Conservation (phyloP, 2,329 filamentous ascomycete species). For the Beauveria sp. region DNA sequence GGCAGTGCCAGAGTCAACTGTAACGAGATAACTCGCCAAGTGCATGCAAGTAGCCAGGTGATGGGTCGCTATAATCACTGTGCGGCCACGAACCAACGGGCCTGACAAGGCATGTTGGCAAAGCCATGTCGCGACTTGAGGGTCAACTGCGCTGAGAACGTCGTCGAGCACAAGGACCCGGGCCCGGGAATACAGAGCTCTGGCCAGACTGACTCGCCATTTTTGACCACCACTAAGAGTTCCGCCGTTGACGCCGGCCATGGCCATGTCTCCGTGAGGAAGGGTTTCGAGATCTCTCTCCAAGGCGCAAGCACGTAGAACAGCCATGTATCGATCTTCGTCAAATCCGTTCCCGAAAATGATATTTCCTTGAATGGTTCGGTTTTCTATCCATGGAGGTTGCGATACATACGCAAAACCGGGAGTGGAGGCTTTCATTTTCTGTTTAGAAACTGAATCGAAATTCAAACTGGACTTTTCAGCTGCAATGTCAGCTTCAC, state of each 20-base stretch:
- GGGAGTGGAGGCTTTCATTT: constrained; percentile 54
- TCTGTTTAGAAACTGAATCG: constrained; percentile 28
- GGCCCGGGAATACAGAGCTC: constrained; percentile 64
- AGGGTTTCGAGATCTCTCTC: constrained; percentile 64
- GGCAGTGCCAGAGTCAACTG: constrained; percentile 5
- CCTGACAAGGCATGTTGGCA: constrained; percentile 8
- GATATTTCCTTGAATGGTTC: constrained; percentile 62
- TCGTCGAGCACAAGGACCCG: constrained; percentile 65
- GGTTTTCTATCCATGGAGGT: constrained; percentile 72
- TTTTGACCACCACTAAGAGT: constrained; percentile 69
- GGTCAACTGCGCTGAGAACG: constrained; percentile 67
- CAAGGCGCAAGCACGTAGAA: constrained; percentile 59
- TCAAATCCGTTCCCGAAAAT: constrained; percentile 61
- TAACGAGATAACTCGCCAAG: constrained; percentile 4
- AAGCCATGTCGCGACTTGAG: constrained; percentile 35
- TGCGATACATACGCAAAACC: constrained; percentile 63
- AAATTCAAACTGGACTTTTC: constrained; percentile 26
- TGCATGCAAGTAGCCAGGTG: constrained; percentile 6
- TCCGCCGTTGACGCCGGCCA: constrained; percentile 69
- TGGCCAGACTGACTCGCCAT: constrained; percentile 65
- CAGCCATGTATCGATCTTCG: constrained; percentile 54
- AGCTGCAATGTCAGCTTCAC: constrained; percentile 56
- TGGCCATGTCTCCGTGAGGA: constrained; percentile 60
- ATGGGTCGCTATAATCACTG: constrained; percentile 13
- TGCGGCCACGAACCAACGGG: constrained; percentile 8